Base-by-base conservation (phyloP, 169 alveolate genomes). In the Plasmodium malariae region DNA sequence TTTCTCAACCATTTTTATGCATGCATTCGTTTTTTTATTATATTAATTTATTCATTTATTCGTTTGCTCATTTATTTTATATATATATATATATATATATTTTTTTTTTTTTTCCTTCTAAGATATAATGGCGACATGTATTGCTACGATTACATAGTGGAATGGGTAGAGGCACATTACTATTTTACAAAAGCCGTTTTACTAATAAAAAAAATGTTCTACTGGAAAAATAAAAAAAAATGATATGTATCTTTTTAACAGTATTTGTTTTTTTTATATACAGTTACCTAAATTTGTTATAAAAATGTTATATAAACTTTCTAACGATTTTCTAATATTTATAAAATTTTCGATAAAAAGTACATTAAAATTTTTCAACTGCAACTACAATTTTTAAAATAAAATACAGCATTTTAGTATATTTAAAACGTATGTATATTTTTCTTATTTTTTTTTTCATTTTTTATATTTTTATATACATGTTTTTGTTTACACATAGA, bases 111-210 rank as follows among this genome's bases (percentile, higher is more conserved):
- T 24, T 24, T 26, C 57, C 43, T 26, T 51, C 26, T 21, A 21
- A 80, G 90, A 32, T 80, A 80, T 19, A 63, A 67, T 80, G 90
- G 90, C 12, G 90, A 80, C 60, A 65, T 80, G 90, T 80, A 80
- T 45, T 80, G 83, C 80, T 80, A 80, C 55, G 90, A 80, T 63
- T 65, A 80, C 45, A 80, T 80, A 37, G 90, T 65, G 57, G 90
- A 80, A 14, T 80, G 90, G 90, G 40, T 80, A n/a, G 90, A 80
- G 36, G 80, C 70, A 17, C 90, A 80, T 48, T 55, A 80, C 69
- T 65, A 80, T 43, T 80, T 80, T 55, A 28, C 90, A 54, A 65
- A 68, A 26, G 28, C 43, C 12, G 48, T 80, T 68, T 32, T 49
- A 69, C 36, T 62, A 34, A 21, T 49, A 28, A 80, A 80, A 30